Evolutionary conservation across 2,329 filamentous ascomycete genomes (phyloP).

Genomic region (Ceratocystiopsis minuta): DNA sequence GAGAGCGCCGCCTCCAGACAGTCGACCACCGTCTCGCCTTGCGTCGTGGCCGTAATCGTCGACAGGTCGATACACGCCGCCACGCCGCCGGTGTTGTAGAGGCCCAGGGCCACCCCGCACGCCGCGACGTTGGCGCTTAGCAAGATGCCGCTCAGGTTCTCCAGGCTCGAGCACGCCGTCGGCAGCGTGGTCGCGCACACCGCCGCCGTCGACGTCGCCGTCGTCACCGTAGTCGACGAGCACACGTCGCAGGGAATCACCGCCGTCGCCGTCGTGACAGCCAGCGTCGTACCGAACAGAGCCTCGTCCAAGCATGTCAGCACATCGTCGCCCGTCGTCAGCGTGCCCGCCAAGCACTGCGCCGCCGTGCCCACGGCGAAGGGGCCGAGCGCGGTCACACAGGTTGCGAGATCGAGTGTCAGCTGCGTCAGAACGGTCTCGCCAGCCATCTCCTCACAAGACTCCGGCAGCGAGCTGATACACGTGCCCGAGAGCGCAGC

Average conservation of each 20-base stretch:
- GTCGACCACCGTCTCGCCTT: not conserved
- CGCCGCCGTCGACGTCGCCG: not conserved
- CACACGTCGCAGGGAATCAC: too few relatives aligned
- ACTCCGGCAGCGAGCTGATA: constrained; percentile 1
- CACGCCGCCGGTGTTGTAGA: not conserved
- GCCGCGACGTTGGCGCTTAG: not conserved
- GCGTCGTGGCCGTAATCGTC: not conserved
- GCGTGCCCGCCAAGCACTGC: constrained; percentile 3
- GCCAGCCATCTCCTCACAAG: constrained; percentile 1
- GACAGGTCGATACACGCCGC: not conserved
- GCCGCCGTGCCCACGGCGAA: constrained; percentile 4
- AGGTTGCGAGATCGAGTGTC: too few relatives aligned
- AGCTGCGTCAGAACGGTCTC: constrained; percentile 1
- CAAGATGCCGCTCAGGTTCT: not conserved
- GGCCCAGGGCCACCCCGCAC: not conserved
- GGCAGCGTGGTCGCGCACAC: constrained; percentile 5
- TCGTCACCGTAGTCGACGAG: not conserved
- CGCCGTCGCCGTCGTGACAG: too few relatives aligned
- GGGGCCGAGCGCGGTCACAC: constrained; percentile 6
- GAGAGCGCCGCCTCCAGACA: not conserved
- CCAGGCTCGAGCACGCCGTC: not conserved
- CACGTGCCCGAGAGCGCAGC: not conserved
- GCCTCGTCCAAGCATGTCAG: too few relatives aligned
- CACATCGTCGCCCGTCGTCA: constrained; percentile 4
- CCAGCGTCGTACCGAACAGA: too few relatives aligned